These are phyloP conservation scores for Ailanthus altissimus DNA, from an alignment of 345 rosid species.

Conservation along the genomic window DNA sequence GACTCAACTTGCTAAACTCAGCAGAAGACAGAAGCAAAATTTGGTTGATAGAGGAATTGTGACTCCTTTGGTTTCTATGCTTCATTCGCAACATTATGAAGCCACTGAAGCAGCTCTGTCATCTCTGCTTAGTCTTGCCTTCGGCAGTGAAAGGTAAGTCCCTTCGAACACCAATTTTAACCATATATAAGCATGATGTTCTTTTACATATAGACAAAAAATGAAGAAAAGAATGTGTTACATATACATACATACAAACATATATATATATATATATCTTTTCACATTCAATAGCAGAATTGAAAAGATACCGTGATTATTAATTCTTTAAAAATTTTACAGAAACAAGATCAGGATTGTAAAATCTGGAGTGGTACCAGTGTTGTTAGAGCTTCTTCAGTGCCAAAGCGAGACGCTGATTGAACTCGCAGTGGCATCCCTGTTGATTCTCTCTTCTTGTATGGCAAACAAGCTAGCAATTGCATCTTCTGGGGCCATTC, in stretches of 20 bases:
- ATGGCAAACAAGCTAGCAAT: constrained; percentile 60
- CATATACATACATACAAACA: too few species aligned
- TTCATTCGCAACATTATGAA: constrained; percentile 58
- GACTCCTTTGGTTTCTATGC: constrained; percentile 67
- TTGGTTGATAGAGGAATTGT: constrained; percentile 66
- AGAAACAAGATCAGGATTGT: constrained; percentile 78
- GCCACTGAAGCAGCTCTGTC: constrained; percentile 71
- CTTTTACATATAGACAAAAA: too few species aligned
- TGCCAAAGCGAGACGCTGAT: constrained; percentile 37
- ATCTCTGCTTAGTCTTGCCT: constrained; percentile 78
- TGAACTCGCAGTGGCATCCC: constrained; percentile 59
- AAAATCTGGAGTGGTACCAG: constrained; percentile 61
- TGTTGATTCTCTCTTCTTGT: constrained; percentile 75
- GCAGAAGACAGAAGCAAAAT: constrained; percentile 54
- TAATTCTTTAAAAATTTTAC: constrained; percentile 20
- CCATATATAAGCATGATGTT: too few species aligned
- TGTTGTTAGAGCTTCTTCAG: constrained; percentile 56
- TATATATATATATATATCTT: too few species aligned
- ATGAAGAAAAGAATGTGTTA: too few species aligned
- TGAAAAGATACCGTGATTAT: neutral
- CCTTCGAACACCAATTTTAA: too few species aligned
- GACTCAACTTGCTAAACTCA: constrained; percentile 46
- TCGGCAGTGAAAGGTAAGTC: constrained; percentile 80
- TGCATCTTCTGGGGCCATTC: constrained; percentile 57
- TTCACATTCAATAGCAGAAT: too few species aligned